Base-by-base conservation (phyloP, 192 early-diverging fungal species). In the Dissophora ornata region DNA sequence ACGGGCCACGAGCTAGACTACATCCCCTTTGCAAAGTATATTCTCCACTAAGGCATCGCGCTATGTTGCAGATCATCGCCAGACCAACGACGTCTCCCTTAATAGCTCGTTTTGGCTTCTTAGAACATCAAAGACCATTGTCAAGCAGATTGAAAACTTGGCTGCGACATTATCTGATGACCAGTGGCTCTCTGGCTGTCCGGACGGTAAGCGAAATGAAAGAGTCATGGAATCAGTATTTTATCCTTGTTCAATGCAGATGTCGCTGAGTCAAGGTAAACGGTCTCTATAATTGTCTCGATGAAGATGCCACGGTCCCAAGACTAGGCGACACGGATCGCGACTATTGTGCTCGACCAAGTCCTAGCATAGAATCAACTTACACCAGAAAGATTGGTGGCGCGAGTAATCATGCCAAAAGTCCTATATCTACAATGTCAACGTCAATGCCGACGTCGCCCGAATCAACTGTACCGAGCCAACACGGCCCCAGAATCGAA, bases 21-120 rank as follows among this genome's bases (percentile, higher is more conserved):
- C 5, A 62, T 62, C n/a, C 59, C 59, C 19, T 62, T 50, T 50
- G 59, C 59, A 62, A 62, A 50, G 59, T 62, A 38, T 22, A 18
- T 0, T 7, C 4, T 62, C 21, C 29, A 5, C 22, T 8, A 7
- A 24, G 8, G 2, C 30, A 19, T 53, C 19, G 5, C 30, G 18
- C 19, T 19, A 24, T 32, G n/a, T 1, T 9, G 2, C 7, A 2
- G 11, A 32, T 32, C 5, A 28, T 21, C 18, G 5, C 44, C 2
- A 8, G 24, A 46, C 24, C 29, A 26, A 13, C 32, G n/a, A n/a
- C n/a, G n/a, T n/a, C n/a, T n/a, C n/a, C n/a, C n/a, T n/a, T n/a
- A n/a, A n/a, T n/a, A n/a, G n/a, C n/a, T n/a, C n/a, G n/a, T n/a
- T n/a, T 29, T 4, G 2, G 21, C 10, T 16, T 21, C 10, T 16